Percentiles rank a stretch among this genome's conserved stretches.
phyloP scores from a whole-genome alignment of 192 early-diverging fungal genomes.

The Coemansia erecta region DNA sequence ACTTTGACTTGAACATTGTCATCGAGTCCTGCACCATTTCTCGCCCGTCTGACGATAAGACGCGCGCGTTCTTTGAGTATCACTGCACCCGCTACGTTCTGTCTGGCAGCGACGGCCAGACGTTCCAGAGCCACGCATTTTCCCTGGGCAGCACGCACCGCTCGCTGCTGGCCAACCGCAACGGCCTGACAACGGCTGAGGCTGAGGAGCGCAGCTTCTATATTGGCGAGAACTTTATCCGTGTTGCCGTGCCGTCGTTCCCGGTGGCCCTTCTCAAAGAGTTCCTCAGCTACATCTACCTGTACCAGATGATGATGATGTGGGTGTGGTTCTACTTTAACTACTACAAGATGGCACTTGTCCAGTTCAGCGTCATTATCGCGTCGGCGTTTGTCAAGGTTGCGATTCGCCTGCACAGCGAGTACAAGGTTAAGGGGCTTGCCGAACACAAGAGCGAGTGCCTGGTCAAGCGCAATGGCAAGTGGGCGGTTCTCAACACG shows the following conservation, averaged over 20 bases:
- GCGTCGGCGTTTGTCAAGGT: conserved; percentile 61
- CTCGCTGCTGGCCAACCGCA: conserved; percentile 39
- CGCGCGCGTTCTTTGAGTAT: conserved; percentile 64
- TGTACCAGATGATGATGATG: conserved; percentile 68
- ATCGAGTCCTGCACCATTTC: conserved; percentile 47
- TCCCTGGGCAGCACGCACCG: conserved; percentile 60
- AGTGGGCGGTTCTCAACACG: conserved; percentile 57
- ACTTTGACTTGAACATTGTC: conserved; percentile 41
- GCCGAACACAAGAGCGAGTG: conserved; percentile 55
- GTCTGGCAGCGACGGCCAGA: conserved; percentile 29
- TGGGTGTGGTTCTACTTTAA: conserved; percentile 69
- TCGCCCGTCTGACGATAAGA: conserved; percentile 31
- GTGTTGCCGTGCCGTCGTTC: conserved; percentile 55
- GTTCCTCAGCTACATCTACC: conserved; percentile 57
- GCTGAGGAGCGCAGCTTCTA: conserved; percentile 55
- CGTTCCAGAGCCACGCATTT: conserved; percentile 61
- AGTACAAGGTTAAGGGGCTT: conserved; percentile 58
- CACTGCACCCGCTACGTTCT: conserved; percentile 78
- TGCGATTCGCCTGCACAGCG: conserved; percentile 53
- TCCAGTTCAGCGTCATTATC: conserved; percentile 59
- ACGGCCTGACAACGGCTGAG: conserved; percentile 56
- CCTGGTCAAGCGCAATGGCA: conserved; percentile 58
- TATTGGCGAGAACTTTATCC: conserved; percentile 67
- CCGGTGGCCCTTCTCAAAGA: conserved; percentile 56
- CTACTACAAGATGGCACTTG: conserved; percentile 63